Evolutionary conservation across 495 filamentous ascomycete genomes (phyloP).

Genomic region (Aeminium ludgeri): DNA sequence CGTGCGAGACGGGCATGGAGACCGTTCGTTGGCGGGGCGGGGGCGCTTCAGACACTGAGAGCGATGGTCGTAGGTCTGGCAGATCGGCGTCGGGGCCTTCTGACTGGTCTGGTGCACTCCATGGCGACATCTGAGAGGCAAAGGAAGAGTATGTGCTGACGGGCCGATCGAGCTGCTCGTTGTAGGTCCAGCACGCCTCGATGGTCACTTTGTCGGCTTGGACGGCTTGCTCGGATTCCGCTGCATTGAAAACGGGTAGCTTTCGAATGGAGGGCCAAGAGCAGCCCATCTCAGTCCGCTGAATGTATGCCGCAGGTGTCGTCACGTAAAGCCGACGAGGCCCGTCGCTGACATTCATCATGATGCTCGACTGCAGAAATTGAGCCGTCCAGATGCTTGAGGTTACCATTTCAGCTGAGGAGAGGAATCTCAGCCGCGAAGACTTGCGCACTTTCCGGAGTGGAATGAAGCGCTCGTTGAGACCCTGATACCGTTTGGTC

Average conservation of each 20-base stretch:
- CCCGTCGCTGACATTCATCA: slow-evolving; percentile 40
- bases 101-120: slow-evolving; percentile 15
- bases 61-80: background rate
- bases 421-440: slow-evolving; percentile 46
- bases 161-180: slow-evolving; percentile 37
- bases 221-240: slow-evolving; percentile 25
- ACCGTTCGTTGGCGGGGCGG: slow-evolving; percentile 21
- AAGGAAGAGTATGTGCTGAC: slow-evolving; percentile 27
- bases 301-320: slow-evolving; percentile 46
- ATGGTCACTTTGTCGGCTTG: slow-evolving; percentile 25
- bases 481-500: slow-evolving; percentile 16
- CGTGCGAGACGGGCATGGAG: slow-evolving; percentile 30
- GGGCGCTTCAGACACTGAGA: background rate
- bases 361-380: slow-evolving; percentile 44
- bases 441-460: slow-evolving; percentile 55
- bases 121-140: slow-evolving; percentile 19
- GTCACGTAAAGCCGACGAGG: slow-evolving; percentile 48
- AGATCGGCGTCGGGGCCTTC: background rate
- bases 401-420: slow-evolving; percentile 46
- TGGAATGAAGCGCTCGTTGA: slow-evolving; percentile 43
- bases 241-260: slow-evolving; percentile 8
- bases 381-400: slow-evolving; percentile 48
- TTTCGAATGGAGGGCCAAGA: slow-evolving; percentile 38
- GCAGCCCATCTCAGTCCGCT: slow-evolving; percentile 28
- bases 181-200: slow-evolving; percentile 37